Base-by-base conservation (phyloP, 176 grass and related monocot genomes). In the Lolium rigidum region DNA sequence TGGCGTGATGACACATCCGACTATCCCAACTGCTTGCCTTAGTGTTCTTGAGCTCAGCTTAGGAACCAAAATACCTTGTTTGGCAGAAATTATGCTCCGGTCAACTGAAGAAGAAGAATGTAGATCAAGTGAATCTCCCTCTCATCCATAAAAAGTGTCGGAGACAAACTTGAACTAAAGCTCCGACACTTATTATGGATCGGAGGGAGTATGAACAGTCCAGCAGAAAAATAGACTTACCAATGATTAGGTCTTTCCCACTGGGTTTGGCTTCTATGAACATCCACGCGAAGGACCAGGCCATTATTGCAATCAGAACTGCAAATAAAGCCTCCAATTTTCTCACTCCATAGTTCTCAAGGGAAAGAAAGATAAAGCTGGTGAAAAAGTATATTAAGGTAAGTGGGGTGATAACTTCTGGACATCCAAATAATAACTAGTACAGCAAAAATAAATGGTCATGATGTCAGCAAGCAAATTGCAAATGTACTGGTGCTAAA, bases 251-350 rank as follows among this genome's bases (percentile, higher is more conserved):
- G 52, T 94, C 93, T 82, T 86, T 95, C 79, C 87, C 87, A 24
- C 65, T 95, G 4, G 96, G 96, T 78, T 95, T 86, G 35, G 92
- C 87, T 83, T 98, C 88, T 58, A 60, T 13, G 49, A 95, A 95
- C 86, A 95, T 98, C 96, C 96, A 98, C 61, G 88, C 87, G 70
- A 98, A 95, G 50, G 91, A 90, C 70, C 79, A 91, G 7, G 90
- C 93, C 96, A 98, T 95, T 80, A 90, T 92, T 80, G 93, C 89
- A 75, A 98, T 92, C 48, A 98, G 64, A 68, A 98, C 47, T 8
- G 92, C 96, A 94, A 94, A 98, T 20, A 94, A 66, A 57, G 83
- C 96, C 88, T 98, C 96, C 54, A 98, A 81, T 85, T 98, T 98
- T 49, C 93, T 98, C 69, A 98, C 90, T 16, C 93, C 96, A 43